Percentiles rank a stretch among this genome's conserved stretches.
Conservation (phyloP, 768 basidiomycete species). For the Leccinum uliginosum region DNA sequence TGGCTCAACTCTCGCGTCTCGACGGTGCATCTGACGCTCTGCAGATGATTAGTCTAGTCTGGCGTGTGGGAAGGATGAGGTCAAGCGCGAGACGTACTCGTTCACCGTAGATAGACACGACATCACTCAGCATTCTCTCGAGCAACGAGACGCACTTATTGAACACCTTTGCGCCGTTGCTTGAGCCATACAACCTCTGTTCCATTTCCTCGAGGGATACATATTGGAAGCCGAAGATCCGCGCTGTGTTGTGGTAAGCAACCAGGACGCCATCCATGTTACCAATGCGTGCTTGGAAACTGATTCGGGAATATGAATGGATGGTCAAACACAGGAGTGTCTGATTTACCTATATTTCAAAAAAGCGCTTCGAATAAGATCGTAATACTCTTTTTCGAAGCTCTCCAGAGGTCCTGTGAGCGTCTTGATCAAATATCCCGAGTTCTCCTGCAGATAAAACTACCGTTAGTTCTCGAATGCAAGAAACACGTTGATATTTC, state of each 20-base stretch:
- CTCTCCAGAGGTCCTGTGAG: conserved; percentile 65
- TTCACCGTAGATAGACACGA: conserved; percentile 56
- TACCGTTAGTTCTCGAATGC: neutral
- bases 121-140: conserved; percentile 60
- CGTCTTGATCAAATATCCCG: conserved; percentile 68
- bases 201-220: conserved; percentile 88
- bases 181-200: conserved; percentile 60
- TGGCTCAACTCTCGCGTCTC: conserved; percentile 46
- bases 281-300: conserved; percentile 94
- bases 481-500: neutral
- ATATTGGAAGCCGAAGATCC: conserved; percentile 94
- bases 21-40: conserved; percentile 59
- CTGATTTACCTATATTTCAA: conserved; percentile 79
- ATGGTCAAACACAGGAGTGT: no score
- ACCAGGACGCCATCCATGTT: conserved; percentile 94
- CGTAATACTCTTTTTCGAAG: conserved; percentile 93
- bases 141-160: conserved; percentile 65
- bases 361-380: conserved; percentile 90
- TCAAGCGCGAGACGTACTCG: conserved; percentile 43
- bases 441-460: conserved; percentile 54
- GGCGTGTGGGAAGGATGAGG: neutral
- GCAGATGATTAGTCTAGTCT: neutral
- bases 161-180: conserved; percentile 66
- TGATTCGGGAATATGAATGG: conserved; percentile 23
- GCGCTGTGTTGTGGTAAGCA: conserved; percentile 82